phyloP scores from a whole-genome alignment of 352 stramenopile genomes.

The Phytophthora podocarpi region DNA sequence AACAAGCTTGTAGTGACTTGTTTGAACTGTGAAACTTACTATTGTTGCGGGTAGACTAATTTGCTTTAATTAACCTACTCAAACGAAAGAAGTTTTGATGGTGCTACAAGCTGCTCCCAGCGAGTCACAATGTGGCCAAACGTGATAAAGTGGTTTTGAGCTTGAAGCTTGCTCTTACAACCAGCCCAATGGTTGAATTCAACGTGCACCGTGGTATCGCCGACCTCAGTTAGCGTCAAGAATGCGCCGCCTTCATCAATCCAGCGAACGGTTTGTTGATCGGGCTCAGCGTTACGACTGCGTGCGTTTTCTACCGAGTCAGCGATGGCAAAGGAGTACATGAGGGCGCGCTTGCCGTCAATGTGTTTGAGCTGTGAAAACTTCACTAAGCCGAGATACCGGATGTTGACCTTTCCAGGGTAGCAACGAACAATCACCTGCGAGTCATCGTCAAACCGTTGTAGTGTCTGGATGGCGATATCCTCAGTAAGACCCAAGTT shows the following conservation, averaged over 20 bases:
- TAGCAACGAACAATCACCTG: not conserved
- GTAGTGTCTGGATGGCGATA: conserved; percentile 11
- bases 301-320: conserved; percentile 26
- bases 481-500: not conserved
- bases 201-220: conserved; percentile 14
- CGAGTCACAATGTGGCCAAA: conserved; percentile 42
- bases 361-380: no score
- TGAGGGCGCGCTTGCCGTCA: conserved; percentile 14
- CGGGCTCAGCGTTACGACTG: conserved; percentile 18
- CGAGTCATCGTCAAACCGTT: not conserved
- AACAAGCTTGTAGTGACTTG: no score
- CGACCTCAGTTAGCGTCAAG: conserved; percentile 26
- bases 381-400: not conserved
- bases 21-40: no score
- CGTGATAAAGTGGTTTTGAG: conserved; percentile 45
- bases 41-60: no score
- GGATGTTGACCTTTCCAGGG: not conserved
- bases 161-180: conserved; percentile 37
- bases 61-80: no score
- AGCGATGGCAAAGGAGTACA: conserved; percentile 22
- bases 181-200: conserved; percentile 26
- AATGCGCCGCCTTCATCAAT: conserved; percentile 23
- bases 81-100: not conserved
- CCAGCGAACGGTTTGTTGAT: conserved; percentile 16
- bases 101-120: conserved; percentile 8